Base-by-base conservation (phyloP, 106 monocot genomes). In the Posidonia australis region DNA sequence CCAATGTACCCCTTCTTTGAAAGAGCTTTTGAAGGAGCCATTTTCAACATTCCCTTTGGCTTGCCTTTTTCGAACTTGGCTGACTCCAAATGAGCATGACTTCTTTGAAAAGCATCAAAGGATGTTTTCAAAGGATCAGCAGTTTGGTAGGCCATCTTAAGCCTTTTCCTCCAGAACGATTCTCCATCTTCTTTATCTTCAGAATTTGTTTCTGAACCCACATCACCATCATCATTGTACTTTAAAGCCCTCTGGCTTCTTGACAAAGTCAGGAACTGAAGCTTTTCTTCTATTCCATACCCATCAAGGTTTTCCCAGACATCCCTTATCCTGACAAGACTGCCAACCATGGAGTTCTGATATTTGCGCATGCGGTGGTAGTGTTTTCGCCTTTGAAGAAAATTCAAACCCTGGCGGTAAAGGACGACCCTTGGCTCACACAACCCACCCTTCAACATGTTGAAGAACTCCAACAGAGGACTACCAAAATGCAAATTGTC, bases 401-500 rank as follows among this genome's bases (percentile, higher is more conserved):
- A 80, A 44, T 67, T 74, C 56, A 77, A 46, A 7, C 86, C 86
- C 18, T 63, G 76, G 10, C 76, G 75, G 64, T 84, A 82, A 19
- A 84, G 74, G 26, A 76, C 80, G 13, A 96, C 78, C 54, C 76
- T 72, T 0, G 90, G 94, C 49, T 90, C 86, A 58, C 80, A 87
- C 2, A 82, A 24, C 20, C 94, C 94, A 42, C 84, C 84, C 71
- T 77, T 88, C 45, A 88, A 45, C 43, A 54, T 60, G 25, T 58
- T 54, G 45, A 81, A 81, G 26, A 88, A 60, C 11, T 75, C 24
- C 0, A 27, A 10, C 1, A 88, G 12, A 6, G 88, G 96, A 44
- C 77, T 96, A 14, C 78, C 82, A 63, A 96, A 96, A 60, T 90
- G 87, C 52, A 96, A 87, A 68, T 83, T 87, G 13, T 62, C 45